Evolutionary conservation across 192 early-diverging fungal species (phyloP).

Genomic region (Entrophospora sp.): DNA sequence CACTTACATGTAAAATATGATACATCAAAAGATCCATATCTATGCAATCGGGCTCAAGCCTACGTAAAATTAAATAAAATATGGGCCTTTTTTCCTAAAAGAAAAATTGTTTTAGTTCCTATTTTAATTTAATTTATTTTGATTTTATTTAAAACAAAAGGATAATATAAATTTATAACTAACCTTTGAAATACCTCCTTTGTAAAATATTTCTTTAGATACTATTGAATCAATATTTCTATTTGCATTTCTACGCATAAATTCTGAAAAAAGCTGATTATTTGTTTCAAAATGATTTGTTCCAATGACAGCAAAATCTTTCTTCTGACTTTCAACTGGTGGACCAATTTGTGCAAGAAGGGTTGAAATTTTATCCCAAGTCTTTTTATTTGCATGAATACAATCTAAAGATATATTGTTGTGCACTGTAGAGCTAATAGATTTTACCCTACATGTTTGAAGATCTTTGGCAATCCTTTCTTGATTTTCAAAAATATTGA

Average conservation of each 20-base stretch:
- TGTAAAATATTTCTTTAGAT: slow-evolving; percentile 70
- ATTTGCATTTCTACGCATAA: slow-evolving; percentile 62
- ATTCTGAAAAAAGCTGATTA: slow-evolving; percentile 48
- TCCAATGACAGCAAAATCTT: slow-evolving; percentile 28
- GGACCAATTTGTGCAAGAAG: slow-evolving; percentile 84
- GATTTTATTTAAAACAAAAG: too few relatives aligned
- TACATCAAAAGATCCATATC: slow-evolving; percentile 83
- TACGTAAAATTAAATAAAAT: slow-evolving; percentile 76
- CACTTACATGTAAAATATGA: slow-evolving; percentile 56
- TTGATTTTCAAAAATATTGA: slow-evolving; percentile 58
- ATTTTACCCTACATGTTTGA: slow-evolving; percentile 34
- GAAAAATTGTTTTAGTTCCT: neutral
- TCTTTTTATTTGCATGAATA: slow-evolving; percentile 46
- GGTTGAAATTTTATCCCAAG: slow-evolving; percentile 74
- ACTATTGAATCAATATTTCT: slow-evolving; percentile 59
- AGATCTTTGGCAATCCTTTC: slow-evolving; percentile 63
- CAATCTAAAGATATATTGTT: slow-evolving; percentile 4
- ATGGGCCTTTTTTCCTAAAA: slow-evolving; percentile 59
- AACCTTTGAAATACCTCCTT: slow-evolving; percentile 66
- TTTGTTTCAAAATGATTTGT: slow-evolving; percentile 38
- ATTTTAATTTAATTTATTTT: too few relatives aligned
- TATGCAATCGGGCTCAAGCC: slow-evolving; percentile 63
- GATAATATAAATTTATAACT: too few relatives aligned
- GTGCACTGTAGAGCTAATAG: slow-evolving; percentile 18
- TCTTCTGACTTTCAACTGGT: slow-evolving; percentile 54